These are phyloP conservation scores for Craterostigma plantagineum DNA, from an alignment of 257 asterid genomes.

Conservation along the genomic window DNA sequence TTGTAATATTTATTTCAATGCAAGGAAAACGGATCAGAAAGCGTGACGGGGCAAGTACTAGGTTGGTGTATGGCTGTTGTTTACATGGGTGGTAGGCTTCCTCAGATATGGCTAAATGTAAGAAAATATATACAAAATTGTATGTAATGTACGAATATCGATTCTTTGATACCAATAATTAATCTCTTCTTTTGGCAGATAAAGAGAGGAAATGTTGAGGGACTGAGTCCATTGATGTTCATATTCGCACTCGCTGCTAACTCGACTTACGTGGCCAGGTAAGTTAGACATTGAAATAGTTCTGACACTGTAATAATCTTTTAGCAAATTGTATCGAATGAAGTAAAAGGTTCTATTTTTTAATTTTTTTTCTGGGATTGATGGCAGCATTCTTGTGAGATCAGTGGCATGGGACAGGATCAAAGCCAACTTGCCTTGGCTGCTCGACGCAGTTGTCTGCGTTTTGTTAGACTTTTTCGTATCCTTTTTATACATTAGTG, in stretches of 20 bases:
- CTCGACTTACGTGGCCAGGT: conserved; percentile 78
- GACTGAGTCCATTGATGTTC: conserved; percentile 87
- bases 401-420: conserved; percentile 55
- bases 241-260: conserved; percentile 72
- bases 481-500: conserved; percentile 44
- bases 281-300: conserved; percentile 5
- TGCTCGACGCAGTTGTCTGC: conserved; percentile 80
- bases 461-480: conserved; percentile 72
- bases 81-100: conserved; percentile 87
- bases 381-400: conserved; percentile 71
- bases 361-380: neutral
- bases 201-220: conserved; percentile 82
- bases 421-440: conserved; percentile 80
- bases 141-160: neutral
- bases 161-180: neutral
- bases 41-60: conserved; percentile 47
- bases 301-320: neutral
- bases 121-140: conserved; percentile 6
- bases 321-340: neutral
- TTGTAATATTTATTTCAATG: neutral
- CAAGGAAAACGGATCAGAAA: conserved; percentile 40
- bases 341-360: neutral
- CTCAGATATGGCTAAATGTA: conserved; percentile 89
- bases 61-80: conserved; percentile 99
- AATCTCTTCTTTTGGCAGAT: conserved; percentile 41